Base-by-base conservation (phyloP, 1,284 basidiomycete species). In the Moniliophthora roreri region DNA sequence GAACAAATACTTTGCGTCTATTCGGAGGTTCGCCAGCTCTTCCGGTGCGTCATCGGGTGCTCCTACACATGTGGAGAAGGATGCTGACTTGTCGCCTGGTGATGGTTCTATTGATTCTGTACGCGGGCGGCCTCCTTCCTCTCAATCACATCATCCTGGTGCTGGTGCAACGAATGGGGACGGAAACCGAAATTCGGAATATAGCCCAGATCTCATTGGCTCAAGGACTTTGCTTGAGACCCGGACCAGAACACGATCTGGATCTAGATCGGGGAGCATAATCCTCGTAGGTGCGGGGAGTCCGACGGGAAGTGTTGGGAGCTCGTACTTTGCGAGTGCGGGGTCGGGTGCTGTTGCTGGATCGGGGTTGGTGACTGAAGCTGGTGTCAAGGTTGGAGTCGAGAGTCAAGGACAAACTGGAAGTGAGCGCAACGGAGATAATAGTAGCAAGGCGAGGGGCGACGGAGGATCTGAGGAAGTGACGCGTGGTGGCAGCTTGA, bases 1-100 rank as follows among this genome's bases (percentile, higher is more conserved):
- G 10, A 60, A 66, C 2, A 64, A 68, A 18, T 80, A 78, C 53
- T 63, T 83, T 38, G 62, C 74, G 5, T 68, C 72, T 37, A 71
- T 83, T 41, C 70, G 76, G 47, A 70, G 75, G 26, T 63, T 82
- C 24, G 70, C 77, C 7, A 66, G 69, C 52, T 65, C 63, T 48
- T 69, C 63, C 53, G 69, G 59, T 50, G 54, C 72, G 38, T 67
- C 73, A 26, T 23, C 44, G 11, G 73, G 69, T 11, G 55, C 67
- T 4, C 72, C 72, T 48, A 67, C 73, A 20, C 71, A 9, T 3
- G 24, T 80, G 21, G 66, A 78, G 37, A 83, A 80, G 56, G 70
- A 75, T 50, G 82, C 81, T n/a, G 58, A 79, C 41, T 82, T 79
- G 1, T 81, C 80, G 4, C 80, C 82, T 56, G 81, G 84, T 59